Conservation (phyloP, 2,329 filamentous ascomycete genomes). For the Epicoccum nigrum region DNA sequence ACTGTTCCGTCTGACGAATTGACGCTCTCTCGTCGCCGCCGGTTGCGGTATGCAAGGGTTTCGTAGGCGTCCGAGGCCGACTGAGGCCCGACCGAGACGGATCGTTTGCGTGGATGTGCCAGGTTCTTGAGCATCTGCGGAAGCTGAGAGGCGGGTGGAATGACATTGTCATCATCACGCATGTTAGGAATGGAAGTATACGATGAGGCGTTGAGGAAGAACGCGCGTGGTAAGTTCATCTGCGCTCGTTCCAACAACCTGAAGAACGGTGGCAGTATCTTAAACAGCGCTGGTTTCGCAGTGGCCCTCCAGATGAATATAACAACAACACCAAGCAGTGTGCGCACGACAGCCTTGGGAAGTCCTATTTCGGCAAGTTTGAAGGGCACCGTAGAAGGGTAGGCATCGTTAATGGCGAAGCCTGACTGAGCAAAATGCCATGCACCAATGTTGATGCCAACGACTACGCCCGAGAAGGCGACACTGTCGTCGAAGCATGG, state of each 20-base stretch:
- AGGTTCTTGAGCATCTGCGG: slow-evolving; percentile 82
- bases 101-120: slow-evolving; percentile 77
- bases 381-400: slow-evolving; percentile 68
- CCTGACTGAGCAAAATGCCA: slow-evolving; percentile 77
- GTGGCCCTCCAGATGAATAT: slow-evolving; percentile 90
- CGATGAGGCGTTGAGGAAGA: slow-evolving; percentile 88
- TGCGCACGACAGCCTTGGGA: slow-evolving; percentile 67
- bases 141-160: slow-evolving; percentile 87
- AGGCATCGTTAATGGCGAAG: slow-evolving; percentile 59
- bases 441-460: slow-evolving; percentile 80
- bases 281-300: slow-evolving; percentile 84
- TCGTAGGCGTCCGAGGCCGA: slow-evolving; percentile 97
- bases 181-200: slow-evolving; percentile 82
- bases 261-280: slow-evolving; percentile 81
- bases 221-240: slow-evolving; percentile 80
- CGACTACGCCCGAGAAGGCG: slow-evolving; percentile 86
- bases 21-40: slow-evolving; percentile 66
- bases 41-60: slow-evolving; percentile 87
- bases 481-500: slow-evolving; percentile 97
- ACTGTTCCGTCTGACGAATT: slow-evolving; percentile 48
- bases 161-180: slow-evolving; percentile 81
- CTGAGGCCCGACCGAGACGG: slow-evolving; percentile 90
- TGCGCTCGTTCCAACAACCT: slow-evolving; percentile 81
- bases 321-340: slow-evolving; percentile 78
- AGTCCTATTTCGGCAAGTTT: slow-evolving; percentile 70